Evolutionary conservation across 306 rosid genomes (phyloP).

Genomic region (Senna tora): DNA sequence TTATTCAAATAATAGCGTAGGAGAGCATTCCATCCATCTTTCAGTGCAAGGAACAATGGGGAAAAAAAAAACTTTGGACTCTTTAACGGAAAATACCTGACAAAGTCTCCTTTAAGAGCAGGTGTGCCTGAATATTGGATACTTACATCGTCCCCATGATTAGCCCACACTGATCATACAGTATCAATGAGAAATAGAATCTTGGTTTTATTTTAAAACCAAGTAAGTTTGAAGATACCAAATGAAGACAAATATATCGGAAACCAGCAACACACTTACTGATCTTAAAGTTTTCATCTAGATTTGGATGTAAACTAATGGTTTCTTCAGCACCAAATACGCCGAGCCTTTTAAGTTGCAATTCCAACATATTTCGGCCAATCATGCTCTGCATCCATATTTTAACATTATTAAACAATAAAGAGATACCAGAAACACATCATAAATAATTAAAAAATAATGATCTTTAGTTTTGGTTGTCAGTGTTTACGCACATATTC

Average conservation of each 20-base stretch:
- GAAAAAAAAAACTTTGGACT: not conserved
- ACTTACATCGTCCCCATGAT: slow-evolving; percentile 90
- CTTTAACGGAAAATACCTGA: slow-evolving; percentile 54
- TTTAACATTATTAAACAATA: slow-evolving; percentile 23
- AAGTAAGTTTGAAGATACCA: slow-evolving; percentile 13
- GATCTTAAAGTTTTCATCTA: slow-evolving; percentile 69
- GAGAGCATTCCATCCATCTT: slow-evolving; percentile 73
- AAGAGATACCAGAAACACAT: slow-evolving; percentile 1
- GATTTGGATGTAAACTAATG: slow-evolving; percentile 74
- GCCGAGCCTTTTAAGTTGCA: slow-evolving; percentile 81
- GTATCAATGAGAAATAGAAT: slow-evolving; percentile 2
- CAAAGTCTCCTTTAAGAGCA: slow-evolving; percentile 89
- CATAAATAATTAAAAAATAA: not conserved
- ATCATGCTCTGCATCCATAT: slow-evolving; percentile 79
- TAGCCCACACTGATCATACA: slow-evolving; percentile 77
- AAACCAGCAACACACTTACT: slow-evolving; percentile 49
- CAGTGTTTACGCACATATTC: not conserved
- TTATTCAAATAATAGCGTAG: slow-evolving; percentile 77
- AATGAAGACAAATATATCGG: not conserved
- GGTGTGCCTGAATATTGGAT: slow-evolving; percentile 84
- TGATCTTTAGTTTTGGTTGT: not conserved
- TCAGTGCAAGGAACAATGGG: not conserved
- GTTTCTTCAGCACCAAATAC: slow-evolving; percentile 86
- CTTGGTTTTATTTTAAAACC: slow-evolving; percentile 25
- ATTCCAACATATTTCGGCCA: slow-evolving; percentile 74